Base-by-base conservation (phyloP, 2,329 filamentous ascomycete genomes). In the Sordariomycetes sp. region DNA sequence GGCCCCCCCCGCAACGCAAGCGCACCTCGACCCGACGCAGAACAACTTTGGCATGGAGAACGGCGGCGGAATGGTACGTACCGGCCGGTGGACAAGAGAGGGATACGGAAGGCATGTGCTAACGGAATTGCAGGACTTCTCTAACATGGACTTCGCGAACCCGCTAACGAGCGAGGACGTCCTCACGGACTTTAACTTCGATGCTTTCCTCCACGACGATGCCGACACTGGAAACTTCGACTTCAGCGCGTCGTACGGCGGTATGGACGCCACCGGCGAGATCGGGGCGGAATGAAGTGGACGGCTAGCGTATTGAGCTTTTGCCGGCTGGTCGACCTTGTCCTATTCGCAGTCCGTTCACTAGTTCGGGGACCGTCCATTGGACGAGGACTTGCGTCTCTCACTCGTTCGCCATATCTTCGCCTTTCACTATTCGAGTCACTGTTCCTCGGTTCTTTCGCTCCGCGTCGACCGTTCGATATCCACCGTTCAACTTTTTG, bases 131-230 rank as follows among this genome's bases (percentile, higher is more conserved):
- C n/a, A 59, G 74, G 74, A 78, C 59, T 81, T 81, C 58, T 67
- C 66, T 52, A 57, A 63, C 48, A 76, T 86, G 70, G 80, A 80
- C 59, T 80, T 83, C 66, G 74, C 78, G 58, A 81, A 83, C 62
- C 79, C 81, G 2, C 68, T 79, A 28, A 73, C 74, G 60, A 75
- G 76, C 6, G 71, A 71, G 58, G 79, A 86, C 65, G 83, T 86
- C 40, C 73, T 87, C 54, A 82, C 82, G 64, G 83, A 85, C 62
- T 87, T 87, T 64, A 84, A 87, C 61, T 76, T 87, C 63, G 84
- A 87, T 68, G 85, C 83, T 1, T 87, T 87, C 73, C 72, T 87
- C 8, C 82, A 87, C 62, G 76, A 79, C 60, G 78, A 79, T 53
- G 74, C 70, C 37, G 77, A 76, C 48, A 72, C 73, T 50, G 69